A percentile compares a stretch with the other conserved stretches of the same genome.
These are phyloP conservation scores for Lecanoromycetidae sp. DNA, from an alignment of 2,329 filamentous ascomycete species.

Conservation along the genomic window DNA sequence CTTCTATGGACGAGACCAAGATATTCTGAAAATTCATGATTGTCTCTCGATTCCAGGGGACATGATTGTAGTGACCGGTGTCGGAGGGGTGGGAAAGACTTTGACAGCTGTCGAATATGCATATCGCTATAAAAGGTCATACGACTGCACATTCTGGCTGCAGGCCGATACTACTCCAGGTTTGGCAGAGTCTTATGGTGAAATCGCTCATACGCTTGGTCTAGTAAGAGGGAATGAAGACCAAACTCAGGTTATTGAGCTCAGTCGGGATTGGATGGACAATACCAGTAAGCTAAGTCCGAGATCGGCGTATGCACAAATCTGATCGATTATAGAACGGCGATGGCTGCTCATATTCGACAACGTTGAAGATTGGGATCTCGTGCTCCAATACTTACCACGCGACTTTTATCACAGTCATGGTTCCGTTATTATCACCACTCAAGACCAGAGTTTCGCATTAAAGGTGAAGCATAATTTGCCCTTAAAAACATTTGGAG, in stretches of 20 bases:
- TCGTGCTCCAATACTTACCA: neutral
- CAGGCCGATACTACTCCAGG: constrained; percentile 1
- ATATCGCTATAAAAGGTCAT: constrained; percentile 6
- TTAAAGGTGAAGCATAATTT: neutral
- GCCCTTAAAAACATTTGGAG: neutral
- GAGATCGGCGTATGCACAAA: too few species aligned
- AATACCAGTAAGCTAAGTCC: neutral
- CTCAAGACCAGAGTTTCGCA: neutral
- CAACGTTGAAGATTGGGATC: constrained; percentile 6
- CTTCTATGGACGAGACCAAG: constrained; percentile 5
- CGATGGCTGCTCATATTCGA: constrained; percentile 11
- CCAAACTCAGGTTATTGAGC: neutral
- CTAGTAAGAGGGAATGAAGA: neutral
- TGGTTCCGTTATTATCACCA: neutral
- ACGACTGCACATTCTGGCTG: constrained; percentile 12
- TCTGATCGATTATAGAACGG: neutral
- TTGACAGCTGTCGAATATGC: constrained; percentile 7
- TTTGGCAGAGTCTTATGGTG: constrained; percentile 3
- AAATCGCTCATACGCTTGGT: neutral
- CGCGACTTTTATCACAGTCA: neutral
- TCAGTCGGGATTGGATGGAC: constrained; percentile 5
- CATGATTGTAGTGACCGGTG: constrained; percentile 3
- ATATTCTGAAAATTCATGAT: neutral
- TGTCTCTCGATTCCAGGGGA: neutral
- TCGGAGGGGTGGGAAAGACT: constrained; percentile 12